Evolutionary conservation across 768 basidiomycete species (phyloP), one percentile per base, ranked within the genome.

Genomic region (Naganishia friedmannii): DNA sequence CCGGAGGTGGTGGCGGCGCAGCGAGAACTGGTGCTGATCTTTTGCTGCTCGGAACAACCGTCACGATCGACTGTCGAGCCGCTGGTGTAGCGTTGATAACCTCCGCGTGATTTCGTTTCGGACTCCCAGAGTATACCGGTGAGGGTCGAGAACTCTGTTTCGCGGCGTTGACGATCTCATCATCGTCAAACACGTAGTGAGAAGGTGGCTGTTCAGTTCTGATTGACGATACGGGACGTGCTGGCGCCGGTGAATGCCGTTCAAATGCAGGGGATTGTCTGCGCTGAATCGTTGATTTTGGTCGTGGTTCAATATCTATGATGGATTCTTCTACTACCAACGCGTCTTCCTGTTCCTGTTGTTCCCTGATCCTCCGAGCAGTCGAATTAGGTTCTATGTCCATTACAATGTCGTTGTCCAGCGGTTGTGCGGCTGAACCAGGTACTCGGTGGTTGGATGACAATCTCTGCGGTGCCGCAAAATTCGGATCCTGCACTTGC

Each of bases 1-100:
- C 34, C 7, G 60, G 60, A 45, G 60, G 60, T 21, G 39, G 17
- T 45, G 42, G 31, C 0, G 60, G 37, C 26, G 39, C 37, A 29
- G 60, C 60, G 17, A 63, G 15, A 17, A 63, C 60, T 7, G 60
- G 60, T 13, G 60, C 60, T 3, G 60, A 63, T 63, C 60, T 63
- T 21, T 63, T 63, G 42, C 60, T 63, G 60, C 60, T 46, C 39
- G 60, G 39, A 26, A 63, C 39, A 9, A 63, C 60, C 12, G 39
- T 26, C 39, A 45, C 60, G 9, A 42, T 26, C 10, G 60, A 42
- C 39, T 63, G 60, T 17, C 60, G 60, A 23, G 60, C 60, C 9
- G 60, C 60, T 1, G 60, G 60, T 45, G 60, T 63, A 6, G n/a
- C 15, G 26, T 26, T 19, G 9, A 42, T 21, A 2, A 29, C 6